Conservation (phyloP, 306 rosid genomes). For the Corylus avellana region DNA sequence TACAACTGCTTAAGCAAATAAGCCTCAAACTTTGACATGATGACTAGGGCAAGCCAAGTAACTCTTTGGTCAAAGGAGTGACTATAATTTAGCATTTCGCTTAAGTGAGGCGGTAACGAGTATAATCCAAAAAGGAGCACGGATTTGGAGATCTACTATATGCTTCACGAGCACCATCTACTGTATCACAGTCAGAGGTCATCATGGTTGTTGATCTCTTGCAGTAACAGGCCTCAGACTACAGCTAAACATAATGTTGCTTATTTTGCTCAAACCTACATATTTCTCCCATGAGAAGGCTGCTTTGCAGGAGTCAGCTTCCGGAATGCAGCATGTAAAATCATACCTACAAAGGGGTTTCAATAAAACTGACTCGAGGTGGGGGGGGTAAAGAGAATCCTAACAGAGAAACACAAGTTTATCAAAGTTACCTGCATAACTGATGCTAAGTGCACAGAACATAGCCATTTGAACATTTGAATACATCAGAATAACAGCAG, state of each 20-base stretch:
- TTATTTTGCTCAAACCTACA: constrained; percentile 14
- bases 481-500: constrained; percentile 61
- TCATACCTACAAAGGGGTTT: constrained; percentile 47
- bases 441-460: constrained; percentile 65
- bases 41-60: neutral
- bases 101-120: neutral
- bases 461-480: constrained; percentile 88
- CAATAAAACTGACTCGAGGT: neutral
- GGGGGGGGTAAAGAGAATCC: neutral
- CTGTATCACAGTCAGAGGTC: constrained; percentile 9
- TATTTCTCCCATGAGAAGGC: constrained; percentile 40
- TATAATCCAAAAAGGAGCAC: constrained; percentile 1
- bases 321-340: constrained; percentile 84
- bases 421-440: constrained; percentile 62
- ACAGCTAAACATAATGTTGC: constrained; percentile 4
- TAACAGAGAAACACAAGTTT: neutral
- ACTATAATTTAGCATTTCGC: neutral
- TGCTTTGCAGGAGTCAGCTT: constrained; percentile 71
- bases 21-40: neutral
- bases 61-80: neutral
- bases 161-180: constrained; percentile 16
- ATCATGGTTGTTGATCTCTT: neutral
- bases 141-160: neutral
- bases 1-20: constrained; percentile 1
- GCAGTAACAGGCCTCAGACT: neutral